Evolutionary conservation across 1,139 yeast species (phyloP), one percentile per base, ranked within the genome.

Genomic region (Wickerhamomyces sp.): DNA sequence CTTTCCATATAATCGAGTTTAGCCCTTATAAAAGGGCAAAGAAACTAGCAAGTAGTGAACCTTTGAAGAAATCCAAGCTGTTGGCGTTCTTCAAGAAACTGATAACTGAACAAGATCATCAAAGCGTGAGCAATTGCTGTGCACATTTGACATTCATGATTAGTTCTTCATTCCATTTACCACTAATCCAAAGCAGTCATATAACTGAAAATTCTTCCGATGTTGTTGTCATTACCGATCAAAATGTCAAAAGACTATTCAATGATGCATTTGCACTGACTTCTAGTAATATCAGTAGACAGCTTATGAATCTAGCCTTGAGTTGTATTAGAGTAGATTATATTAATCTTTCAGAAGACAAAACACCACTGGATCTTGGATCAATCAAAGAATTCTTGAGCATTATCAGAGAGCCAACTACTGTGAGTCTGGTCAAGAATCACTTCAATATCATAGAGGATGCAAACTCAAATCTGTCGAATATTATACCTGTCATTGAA

Each of bases 191-290:
- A 23, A 18, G 23, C 23, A 40, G 42, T 40, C 42, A 29, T 14
- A 34, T 29, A n/a, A 14, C 34, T n/a, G 36, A n/a, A 10, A 34
- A 40, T 23, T 40, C 42, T 27, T 31, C 42, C n/a, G 34, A 40
- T 29, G 37, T 40, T 15, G 37, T 27, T 27, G 36, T 40, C 29
- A 40, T 40, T 14, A 34, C 34, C 18, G 42, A 40, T 34, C 42
- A 40, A 13, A 34, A 34, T 34, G 37, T 40, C 31, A 29, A 13
- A 14, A 40, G 34, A 11, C 11, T 27, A 27, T 33, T 34, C 15
- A 40, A 40, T 18, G 42, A 40, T 40, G 27, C 14, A 9, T 27
- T 40, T n/a, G 9, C 26, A 3, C 30, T 34, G 7, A 34, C 42
- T 26, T 15, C 27, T 14, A 34, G 13, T 27, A 34, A 37, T 26